Conservation (phyloP, 352 stramenopile species). For the Globisporangium radiosum region DNA sequence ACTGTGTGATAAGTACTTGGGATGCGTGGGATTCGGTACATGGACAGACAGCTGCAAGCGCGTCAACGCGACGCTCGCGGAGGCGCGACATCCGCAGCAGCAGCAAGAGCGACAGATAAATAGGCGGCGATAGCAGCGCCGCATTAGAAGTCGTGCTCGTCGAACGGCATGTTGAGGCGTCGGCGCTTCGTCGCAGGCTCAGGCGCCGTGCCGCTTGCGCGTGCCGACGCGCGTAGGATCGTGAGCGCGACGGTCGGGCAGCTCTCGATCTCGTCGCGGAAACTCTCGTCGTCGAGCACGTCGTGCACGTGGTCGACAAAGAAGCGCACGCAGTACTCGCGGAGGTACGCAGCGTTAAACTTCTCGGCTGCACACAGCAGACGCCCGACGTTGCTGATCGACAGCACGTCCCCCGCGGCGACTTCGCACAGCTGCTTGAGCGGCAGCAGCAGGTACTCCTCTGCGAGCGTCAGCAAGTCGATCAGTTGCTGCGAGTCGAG, state of each 20-base stretch:
- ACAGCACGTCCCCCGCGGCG: slow-evolving; percentile 59
- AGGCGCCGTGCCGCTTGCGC: slow-evolving; percentile 17
- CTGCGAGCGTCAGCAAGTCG: slow-evolving; percentile 69
- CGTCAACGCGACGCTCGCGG: not conserved
- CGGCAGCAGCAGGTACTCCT: slow-evolving; percentile 73
- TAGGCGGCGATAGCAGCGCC: slow-evolving; percentile 16
- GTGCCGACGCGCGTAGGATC: slow-evolving; percentile 61
- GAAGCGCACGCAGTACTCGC: slow-evolving; percentile 76
- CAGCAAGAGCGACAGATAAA: slow-evolving; percentile 24
- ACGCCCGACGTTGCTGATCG: slow-evolving; percentile 64
- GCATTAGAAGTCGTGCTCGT: slow-evolving; percentile 61
- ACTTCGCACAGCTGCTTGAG: slow-evolving; percentile 78
- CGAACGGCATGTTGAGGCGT: slow-evolving; percentile 78
- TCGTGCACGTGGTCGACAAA: slow-evolving; percentile 73
- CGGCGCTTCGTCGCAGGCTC: slow-evolving; percentile 60
- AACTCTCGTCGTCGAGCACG: slow-evolving; percentile 79
- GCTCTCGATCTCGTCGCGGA: slow-evolving; percentile 73
- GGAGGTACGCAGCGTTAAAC: slow-evolving; percentile 78
- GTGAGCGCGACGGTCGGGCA: slow-evolving; percentile 71
- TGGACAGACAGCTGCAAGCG: not conserved
- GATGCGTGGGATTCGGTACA: slow-evolving; percentile 5
- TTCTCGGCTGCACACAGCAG: slow-evolving; percentile 79
- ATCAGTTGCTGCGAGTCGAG: slow-evolving; percentile 62
- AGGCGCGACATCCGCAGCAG: not conserved
- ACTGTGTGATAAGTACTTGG: too few relatives aligned